Percentiles rank a stretch among this genome's conserved stretches.
These are phyloP conservation scores for Thecamonas trahens DNA, from an alignment of 78 protist genomes.

Conservation along the genomic window DNA sequence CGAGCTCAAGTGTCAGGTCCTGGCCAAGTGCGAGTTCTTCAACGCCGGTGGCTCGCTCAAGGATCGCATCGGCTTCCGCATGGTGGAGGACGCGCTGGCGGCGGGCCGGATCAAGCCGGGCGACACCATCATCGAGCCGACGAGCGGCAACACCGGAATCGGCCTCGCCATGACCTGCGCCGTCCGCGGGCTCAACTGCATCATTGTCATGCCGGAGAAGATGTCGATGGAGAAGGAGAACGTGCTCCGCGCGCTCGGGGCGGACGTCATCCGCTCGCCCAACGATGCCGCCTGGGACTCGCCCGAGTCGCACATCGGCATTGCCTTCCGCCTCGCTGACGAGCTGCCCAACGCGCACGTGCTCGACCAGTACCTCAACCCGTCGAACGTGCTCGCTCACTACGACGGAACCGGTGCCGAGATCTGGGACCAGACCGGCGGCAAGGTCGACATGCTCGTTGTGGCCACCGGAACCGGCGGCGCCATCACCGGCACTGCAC, in stretches of 20 bases:
- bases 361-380: conserved; percentile 76
- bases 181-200: conserved; percentile 87
- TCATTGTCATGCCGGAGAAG: conserved; percentile 91
- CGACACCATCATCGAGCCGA: conserved; percentile 92
- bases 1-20: conserved; percentile 77
- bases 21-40: conserved; percentile 92
- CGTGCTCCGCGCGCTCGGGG: conserved; percentile 83
- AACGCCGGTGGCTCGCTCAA: conserved; percentile 96
- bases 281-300: conserved; percentile 78
- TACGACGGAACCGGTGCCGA: conserved; percentile 91
- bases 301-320: conserved; percentile 80
- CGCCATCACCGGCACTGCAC: conserved; percentile 87
- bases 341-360: conserved; percentile 73
- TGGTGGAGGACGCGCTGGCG: conserved; percentile 82
- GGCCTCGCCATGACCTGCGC: conserved; percentile 93
- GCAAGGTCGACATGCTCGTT: conserved; percentile 72
- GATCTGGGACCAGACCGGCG: conserved; percentile 61
- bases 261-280: conserved; percentile 90
- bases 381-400: conserved; percentile 80
- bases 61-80: conserved; percentile 85
- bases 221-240: conserved; percentile 85
- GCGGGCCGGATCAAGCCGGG: conserved; percentile 83
- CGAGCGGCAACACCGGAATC: conserved; percentile 95
- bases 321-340: conserved; percentile 60
- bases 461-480: conserved; percentile 97